Percentiles rank a stretch among this genome's conserved stretches.
These are phyloP conservation scores for Fusarium sp. DNA, from an alignment of 2,329 filamentous ascomycete genomes.

Conservation along the genomic window DNA sequence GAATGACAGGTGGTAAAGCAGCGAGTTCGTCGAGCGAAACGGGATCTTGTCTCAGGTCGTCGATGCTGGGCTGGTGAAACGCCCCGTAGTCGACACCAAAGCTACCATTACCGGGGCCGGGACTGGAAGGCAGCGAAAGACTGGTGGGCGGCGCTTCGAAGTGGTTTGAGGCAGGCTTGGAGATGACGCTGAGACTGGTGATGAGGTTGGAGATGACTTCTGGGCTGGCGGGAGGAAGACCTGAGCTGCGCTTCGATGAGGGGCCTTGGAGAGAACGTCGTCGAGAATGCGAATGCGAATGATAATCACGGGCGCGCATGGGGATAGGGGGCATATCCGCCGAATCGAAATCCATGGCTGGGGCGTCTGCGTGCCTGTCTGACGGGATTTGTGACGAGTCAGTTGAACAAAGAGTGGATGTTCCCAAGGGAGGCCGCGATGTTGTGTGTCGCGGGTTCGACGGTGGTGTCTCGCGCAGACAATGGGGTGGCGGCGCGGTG, in stretches of 20 bases:
- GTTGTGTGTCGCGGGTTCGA: too few species aligned
- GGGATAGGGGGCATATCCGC: slow-evolving; percentile 53
- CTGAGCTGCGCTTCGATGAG: slow-evolving; percentile 37
- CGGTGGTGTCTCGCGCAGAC: slow-evolving; percentile 24
- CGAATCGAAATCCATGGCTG: slow-evolving; percentile 49
- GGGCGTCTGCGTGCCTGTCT: slow-evolving; percentile 6
- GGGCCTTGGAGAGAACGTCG: slow-evolving; percentile 37
- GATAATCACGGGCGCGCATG: slow-evolving; percentile 42
- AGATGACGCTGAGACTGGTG: slow-evolving; percentile 77
- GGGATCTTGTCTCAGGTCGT: slow-evolving; percentile 62
- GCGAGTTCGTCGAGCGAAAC: slow-evolving; percentile 70
- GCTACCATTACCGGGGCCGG: slow-evolving; percentile 65
- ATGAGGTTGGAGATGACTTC: slow-evolving; percentile 79
- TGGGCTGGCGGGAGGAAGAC: slow-evolving; percentile 66
- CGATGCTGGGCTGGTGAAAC: slow-evolving; percentile 66
- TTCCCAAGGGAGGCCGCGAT: slow-evolving; percentile 21
- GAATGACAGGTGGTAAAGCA: slow-evolving; percentile 77
- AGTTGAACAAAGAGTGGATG: slow-evolving; percentile 23
- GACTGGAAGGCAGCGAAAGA: slow-evolving; percentile 55
- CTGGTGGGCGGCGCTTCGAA: slow-evolving; percentile 71
- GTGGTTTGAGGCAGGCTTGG: slow-evolving; percentile 75
- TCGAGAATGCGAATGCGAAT: slow-evolving; percentile 25
- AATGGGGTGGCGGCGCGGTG: slow-evolving; percentile 15
- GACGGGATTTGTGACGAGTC: slow-evolving; percentile 17
- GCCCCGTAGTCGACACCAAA: slow-evolving; percentile 82